phyloP scores from a whole-genome alignment of 371 early-diverging fungal species.

The Amoeboradix gromovi region DNA sequence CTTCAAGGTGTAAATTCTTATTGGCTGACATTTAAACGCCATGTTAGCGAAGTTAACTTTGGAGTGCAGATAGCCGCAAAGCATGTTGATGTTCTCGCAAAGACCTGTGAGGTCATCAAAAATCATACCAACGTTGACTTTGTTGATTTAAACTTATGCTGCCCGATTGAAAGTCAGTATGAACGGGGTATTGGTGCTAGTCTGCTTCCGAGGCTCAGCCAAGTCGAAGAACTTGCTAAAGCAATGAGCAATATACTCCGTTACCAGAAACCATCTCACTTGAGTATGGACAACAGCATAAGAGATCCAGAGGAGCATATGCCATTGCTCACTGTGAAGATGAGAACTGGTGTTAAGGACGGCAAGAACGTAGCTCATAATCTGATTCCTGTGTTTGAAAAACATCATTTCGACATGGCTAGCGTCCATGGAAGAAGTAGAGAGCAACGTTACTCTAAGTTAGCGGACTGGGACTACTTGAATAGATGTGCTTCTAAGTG shows the following conservation, averaged over 20 bases:
- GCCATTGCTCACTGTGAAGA: constrained; percentile 56
- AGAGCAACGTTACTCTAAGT: constrained; percentile 61
- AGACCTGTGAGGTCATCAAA: constrained; percentile 37
- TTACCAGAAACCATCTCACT: background rate
- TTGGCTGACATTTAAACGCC: constrained; percentile 61
- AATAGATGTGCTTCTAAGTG: constrained; percentile 14
- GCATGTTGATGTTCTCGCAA: constrained; percentile 27
- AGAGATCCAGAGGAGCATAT: constrained; percentile 20
- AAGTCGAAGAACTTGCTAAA: constrained; percentile 27
- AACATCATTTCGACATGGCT: constrained; percentile 23
- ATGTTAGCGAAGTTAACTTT: constrained; percentile 60
- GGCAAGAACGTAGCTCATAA: constrained; percentile 34
- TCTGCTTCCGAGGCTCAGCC: constrained; percentile 30
- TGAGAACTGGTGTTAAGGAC: constrained; percentile 46
- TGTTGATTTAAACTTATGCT: constrained; percentile 79
- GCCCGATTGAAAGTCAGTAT: constrained; percentile 66
- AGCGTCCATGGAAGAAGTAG: constrained; percentile 64
- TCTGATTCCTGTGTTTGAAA: constrained; percentile 31
- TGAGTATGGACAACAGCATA: background rate
- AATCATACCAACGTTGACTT: constrained; percentile 43
- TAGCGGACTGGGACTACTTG: constrained; percentile 77
- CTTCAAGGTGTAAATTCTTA: constrained; percentile 35
- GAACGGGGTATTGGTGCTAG: constrained; percentile 56
- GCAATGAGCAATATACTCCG: background rate
- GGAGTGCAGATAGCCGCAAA: constrained; percentile 41